A percentile compares a stretch with the other conserved stretches of the same genome.
Conservation (phyloP, 2,329 filamentous ascomycete species). For the Talaromyces albobiverticillius region DNA sequence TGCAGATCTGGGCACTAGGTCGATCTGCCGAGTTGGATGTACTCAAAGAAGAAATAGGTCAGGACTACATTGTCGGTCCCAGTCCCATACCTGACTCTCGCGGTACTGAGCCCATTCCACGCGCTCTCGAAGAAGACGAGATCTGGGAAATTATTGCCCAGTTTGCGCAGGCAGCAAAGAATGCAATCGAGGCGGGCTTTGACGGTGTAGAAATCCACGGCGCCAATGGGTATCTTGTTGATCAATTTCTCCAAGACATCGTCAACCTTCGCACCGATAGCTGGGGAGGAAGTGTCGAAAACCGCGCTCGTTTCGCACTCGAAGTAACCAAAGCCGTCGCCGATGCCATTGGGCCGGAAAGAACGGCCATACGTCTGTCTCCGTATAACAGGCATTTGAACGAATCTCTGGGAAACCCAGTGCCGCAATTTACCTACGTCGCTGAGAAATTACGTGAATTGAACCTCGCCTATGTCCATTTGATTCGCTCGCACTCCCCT, state of each 20-base stretch:
- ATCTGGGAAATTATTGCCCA: slow-evolving; percentile 38
- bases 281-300: slow-evolving; percentile 50
- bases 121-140: slow-evolving; percentile 32
- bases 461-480: background rate
- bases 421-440: slow-evolving; percentile 55
- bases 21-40: slow-evolving; percentile 45
- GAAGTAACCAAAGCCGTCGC: slow-evolving; percentile 47
- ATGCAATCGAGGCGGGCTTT: slow-evolving; percentile 52
- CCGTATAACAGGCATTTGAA: slow-evolving; percentile 31
- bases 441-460: background rate
- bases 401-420: slow-evolving; percentile 49
- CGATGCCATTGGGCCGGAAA: slow-evolving; percentile 39
- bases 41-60: slow-evolving; percentile 19
- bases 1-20: slow-evolving; percentile 60
- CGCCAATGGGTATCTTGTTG: slow-evolving; percentile 48
- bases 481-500: background rate
- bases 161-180: slow-evolving; percentile 42
- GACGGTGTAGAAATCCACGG: slow-evolving; percentile 50
- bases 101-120: slow-evolving; percentile 19
- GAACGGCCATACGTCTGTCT: slow-evolving; percentile 42
- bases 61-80: slow-evolving; percentile 31
- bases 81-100: slow-evolving; percentile 34
- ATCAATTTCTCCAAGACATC: slow-evolving; percentile 48
- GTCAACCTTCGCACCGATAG: slow-evolving; percentile 47
- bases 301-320: slow-evolving; percentile 50